Evolutionary conservation across 2,329 filamentous ascomycete species (phyloP).

Genomic region (Macroventuria anomochaeta): DNA sequence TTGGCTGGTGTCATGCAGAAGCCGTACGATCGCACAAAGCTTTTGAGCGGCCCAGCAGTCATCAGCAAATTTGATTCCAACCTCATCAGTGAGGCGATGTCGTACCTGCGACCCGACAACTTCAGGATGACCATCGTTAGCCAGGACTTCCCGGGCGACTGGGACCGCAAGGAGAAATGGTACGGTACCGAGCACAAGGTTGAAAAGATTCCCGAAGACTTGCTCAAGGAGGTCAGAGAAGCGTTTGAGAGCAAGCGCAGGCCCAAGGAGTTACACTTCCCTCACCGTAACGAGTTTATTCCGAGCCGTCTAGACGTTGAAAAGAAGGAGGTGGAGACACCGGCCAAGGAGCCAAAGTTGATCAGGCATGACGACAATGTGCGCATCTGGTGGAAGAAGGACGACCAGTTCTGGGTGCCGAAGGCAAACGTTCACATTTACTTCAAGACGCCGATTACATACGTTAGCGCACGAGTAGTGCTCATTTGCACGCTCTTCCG

Average conservation of each 20-base stretch:
- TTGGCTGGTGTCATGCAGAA: conserved; percentile 91
- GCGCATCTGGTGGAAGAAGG: conserved; percentile 96
- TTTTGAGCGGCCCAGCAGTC: conserved; percentile 79
- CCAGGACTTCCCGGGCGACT: conserved; percentile 80
- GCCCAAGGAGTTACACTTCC: conserved; percentile 77
- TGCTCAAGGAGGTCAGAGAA: conserved; percentile 72
- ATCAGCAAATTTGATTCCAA: conserved; percentile 80
- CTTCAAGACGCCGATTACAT: conserved; percentile 79
- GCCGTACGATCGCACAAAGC: conserved; percentile 81
- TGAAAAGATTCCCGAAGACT: conserved; percentile 77
- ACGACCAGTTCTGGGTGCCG: conserved; percentile 97
- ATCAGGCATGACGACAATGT: conserved; percentile 83
- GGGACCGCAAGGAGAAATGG: conserved; percentile 93
- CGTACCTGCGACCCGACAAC: conserved; percentile 82
- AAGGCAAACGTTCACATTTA: conserved; percentile 87
- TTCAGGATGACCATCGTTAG: conserved; percentile 85
- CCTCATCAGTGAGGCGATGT: conserved; percentile 76
- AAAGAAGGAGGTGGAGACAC: conserved; percentile 84
- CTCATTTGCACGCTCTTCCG: conserved; percentile 82
- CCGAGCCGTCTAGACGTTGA: conserved; percentile 92
- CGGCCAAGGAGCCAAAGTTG: conserved; percentile 75
- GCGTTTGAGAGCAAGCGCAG: conserved; percentile 68
- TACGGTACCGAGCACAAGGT: conserved; percentile 94
- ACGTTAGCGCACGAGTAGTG: conserved; percentile 76
- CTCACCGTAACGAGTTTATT: conserved; percentile 94